A percentile compares a stretch with the other conserved stretches of the same genome.
phyloP scores from a whole-genome alignment of 768 basidiomycete genomes.

The Panellus pusillus region DNA sequence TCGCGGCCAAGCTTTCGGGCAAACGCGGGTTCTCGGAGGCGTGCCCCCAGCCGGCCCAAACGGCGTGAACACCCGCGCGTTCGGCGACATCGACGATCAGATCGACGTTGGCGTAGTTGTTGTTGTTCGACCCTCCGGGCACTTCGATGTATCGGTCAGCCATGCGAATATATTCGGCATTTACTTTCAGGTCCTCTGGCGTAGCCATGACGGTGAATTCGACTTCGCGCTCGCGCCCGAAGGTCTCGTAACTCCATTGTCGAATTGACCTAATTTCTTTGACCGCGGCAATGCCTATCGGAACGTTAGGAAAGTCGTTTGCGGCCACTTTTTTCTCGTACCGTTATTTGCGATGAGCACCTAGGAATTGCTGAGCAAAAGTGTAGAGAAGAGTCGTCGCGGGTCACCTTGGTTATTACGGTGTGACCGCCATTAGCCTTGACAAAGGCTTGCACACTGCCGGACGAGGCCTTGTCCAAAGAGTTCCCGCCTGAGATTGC shows the following conservation, averaged over 20 bases:
- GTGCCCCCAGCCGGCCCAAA: conserved; percentile 99
- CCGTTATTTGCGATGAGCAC: conserved; percentile 99
- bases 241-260: conserved; percentile 99
- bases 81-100: conserved; percentile 98
- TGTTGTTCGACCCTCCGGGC: conserved; percentile 97
- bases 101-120: conserved; percentile 99
- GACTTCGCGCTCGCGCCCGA: conserved; percentile 92
- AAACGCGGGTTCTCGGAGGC: conserved; percentile 98
- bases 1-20: conserved; percentile 89
- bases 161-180: conserved; percentile 99
- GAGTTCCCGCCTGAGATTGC: conserved; percentile 82
- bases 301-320: conserved; percentile 14
- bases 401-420: conserved; percentile 89
- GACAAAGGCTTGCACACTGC: conserved; percentile 88
- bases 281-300: conserved; percentile 93
- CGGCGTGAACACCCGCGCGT: conserved; percentile 95
- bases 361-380: conserved; percentile 40
- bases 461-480: conserved; percentile 77
- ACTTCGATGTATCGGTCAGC: conserved; percentile 99
- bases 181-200: conserved; percentile 97
- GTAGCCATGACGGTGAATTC: conserved; percentile 99
- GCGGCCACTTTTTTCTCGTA: conserved; percentile 27
- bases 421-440: conserved; percentile 91
- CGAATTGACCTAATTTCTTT: conserved; percentile 99
- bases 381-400: background rate